Conservation (phyloP, 441 rosid species). For the Erodium trifolium region DNA sequence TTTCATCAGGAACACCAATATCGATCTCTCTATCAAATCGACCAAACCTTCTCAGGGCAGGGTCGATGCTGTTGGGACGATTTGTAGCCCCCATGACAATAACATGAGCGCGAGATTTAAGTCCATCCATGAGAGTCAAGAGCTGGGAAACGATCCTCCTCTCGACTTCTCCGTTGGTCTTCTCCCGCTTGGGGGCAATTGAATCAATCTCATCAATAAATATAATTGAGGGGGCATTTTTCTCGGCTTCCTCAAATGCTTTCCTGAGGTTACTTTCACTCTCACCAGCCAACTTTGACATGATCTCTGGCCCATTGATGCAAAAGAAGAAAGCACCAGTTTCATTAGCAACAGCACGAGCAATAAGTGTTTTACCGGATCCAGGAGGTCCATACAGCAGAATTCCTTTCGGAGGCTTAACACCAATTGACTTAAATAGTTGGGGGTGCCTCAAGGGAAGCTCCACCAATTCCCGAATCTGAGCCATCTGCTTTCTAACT, state of each 20-base stretch:
- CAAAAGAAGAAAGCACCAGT: conserved; percentile 65
- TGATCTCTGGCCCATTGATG: conserved; percentile 36
- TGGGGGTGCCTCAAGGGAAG: conserved; percentile 63
- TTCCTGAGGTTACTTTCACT: conserved; percentile 65
- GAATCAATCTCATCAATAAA: conserved; percentile 49
- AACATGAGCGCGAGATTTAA: conserved; percentile 57
- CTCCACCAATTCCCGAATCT: conserved; percentile 57
- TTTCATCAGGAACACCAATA: conserved; percentile 20
- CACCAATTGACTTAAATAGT: conserved; percentile 58
- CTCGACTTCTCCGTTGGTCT: conserved; percentile 66
- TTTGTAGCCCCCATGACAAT: conserved; percentile 59
- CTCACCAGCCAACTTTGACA: conserved; percentile 41
- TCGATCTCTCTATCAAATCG: conserved; percentile 53
- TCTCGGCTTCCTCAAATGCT: conserved; percentile 64
- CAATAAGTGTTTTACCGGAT: conserved; percentile 49
- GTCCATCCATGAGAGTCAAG: conserved; percentile 57
- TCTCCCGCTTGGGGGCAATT: conserved; percentile 61
- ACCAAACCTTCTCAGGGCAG: conserved; percentile 57
- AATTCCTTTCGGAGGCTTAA: conserved; percentile 64
- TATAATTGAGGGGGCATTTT: conserved; percentile 26
- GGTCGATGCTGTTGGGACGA: conserved; percentile 60
- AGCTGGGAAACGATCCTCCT: conserved; percentile 66
- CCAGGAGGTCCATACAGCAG: conserved; percentile 24
- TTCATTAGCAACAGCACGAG: conserved; percentile 60
- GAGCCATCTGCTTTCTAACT: conserved; percentile 66